These are phyloP conservation scores for Hippophae rhamnoides DNA, from an alignment of 306 rosid genomes.

Conservation along the genomic window DNA sequence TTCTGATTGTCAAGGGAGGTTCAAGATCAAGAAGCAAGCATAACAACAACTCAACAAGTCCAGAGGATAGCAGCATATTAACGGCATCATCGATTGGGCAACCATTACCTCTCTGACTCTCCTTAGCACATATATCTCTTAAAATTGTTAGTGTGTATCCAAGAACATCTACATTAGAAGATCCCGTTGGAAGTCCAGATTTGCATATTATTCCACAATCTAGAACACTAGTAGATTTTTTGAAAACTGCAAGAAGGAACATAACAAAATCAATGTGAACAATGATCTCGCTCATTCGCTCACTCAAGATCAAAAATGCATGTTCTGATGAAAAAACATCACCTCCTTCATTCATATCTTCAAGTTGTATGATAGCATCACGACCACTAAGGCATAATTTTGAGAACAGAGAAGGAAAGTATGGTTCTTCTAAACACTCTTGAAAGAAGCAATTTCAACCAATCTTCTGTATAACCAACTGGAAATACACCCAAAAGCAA, in stretches of 20 bases:
- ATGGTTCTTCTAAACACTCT: slow-evolving; percentile 49
- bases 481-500: slow-evolving; percentile 2
- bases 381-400: slow-evolving; percentile 13
- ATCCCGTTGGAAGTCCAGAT: slow-evolving; percentile 64
- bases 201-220: slow-evolving; percentile 23
- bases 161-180: slow-evolving; percentile 35
- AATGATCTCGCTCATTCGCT: slow-evolving; percentile 30
- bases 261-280: slow-evolving; percentile 33
- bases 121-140: slow-evolving; percentile 62
- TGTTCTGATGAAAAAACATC: slow-evolving; percentile 36
- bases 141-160: slow-evolving; percentile 64
- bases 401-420: slow-evolving; percentile 35
- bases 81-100: slow-evolving; percentile 29
- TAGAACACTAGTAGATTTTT: slow-evolving; percentile 33
- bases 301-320: slow-evolving; percentile 46
- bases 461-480: slow-evolving; percentile 64
- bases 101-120: slow-evolving; percentile 16
- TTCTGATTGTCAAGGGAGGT: slow-evolving; percentile 55
- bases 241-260: slow-evolving; percentile 45
- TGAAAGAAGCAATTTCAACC: slow-evolving; percentile 69
- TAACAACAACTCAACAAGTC: slow-evolving; percentile 43
- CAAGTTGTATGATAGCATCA: slow-evolving; percentile 9
- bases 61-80: slow-evolving; percentile 39
- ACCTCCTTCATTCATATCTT: background rate
- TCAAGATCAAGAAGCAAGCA: slow-evolving; percentile 55